phyloP scores from a whole-genome alignment of 805 yeast species.

The Metschnikowia noctiluminum region DNA sequence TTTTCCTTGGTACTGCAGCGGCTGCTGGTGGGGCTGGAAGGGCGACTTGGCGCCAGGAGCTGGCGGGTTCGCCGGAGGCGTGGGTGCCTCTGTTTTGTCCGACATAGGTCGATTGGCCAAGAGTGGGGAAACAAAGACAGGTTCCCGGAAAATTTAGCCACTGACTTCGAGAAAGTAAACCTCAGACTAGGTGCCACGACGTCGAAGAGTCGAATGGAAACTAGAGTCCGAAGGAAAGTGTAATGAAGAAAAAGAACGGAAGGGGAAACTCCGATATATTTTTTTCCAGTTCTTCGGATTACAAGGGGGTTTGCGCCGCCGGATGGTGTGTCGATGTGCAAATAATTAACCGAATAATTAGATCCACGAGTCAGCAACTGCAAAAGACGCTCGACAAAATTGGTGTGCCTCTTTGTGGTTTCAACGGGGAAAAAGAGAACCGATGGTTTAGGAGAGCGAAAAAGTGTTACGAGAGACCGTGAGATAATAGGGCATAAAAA shows the following conservation, averaged over 20 bases:
- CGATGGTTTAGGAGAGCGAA: background rate
- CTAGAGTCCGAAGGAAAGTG: background rate
- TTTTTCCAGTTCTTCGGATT: background rate
- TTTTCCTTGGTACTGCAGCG: constrained; percentile 8
- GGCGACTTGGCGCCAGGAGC: background rate
- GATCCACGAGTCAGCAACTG: constrained; percentile 13
- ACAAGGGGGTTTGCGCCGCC: constrained; percentile 4
- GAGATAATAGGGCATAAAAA: constrained; percentile 9
- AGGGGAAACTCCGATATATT: background rate
- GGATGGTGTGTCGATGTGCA: constrained; percentile 6
- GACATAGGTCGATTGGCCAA: constrained; percentile 3
- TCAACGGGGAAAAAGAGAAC: background rate
- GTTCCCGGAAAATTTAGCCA: background rate
- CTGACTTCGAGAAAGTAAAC: background rate
- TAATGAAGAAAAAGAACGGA: background rate
- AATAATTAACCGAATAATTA: constrained; percentile 16
- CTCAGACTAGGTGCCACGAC: background rate
- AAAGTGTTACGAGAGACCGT: constrained; percentile 7
- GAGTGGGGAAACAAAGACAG: background rate
- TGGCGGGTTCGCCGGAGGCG: constrained; percentile 1
- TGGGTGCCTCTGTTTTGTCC: constrained; percentile 9
- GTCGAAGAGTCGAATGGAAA: no score
- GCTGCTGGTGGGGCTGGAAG: constrained; percentile 3
- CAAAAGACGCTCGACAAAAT: background rate
- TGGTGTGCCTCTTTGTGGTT: background rate